Evolutionary conservation across 2,329 filamentous ascomycete genomes (phyloP).

Genomic region (Pseudophaeomoniella oleicola): DNA sequence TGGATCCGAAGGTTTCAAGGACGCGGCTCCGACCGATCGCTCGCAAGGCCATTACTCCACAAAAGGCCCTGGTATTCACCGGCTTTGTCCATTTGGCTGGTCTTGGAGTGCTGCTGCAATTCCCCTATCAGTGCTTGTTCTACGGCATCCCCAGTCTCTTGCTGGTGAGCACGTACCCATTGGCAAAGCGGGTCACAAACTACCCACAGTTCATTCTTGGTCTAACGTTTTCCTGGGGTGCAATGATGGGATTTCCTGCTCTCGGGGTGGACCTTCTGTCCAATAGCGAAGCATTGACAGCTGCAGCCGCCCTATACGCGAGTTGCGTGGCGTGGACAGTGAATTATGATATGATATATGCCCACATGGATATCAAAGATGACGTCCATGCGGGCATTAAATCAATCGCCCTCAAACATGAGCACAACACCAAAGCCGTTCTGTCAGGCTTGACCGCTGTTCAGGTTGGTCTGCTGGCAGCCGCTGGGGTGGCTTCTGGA

Average conservation of each 20-base stretch:
- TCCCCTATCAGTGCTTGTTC: slow-evolving; percentile 26
- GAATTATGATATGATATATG: slow-evolving; percentile 37
- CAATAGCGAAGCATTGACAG: slow-evolving; percentile 19
- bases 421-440: slow-evolving; percentile 30
- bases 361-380: slow-evolving; percentile 36
- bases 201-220: slow-evolving; percentile 39
- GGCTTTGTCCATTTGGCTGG: slow-evolving; percentile 26
- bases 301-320: slow-evolving; percentile 27
- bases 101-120: slow-evolving; percentile 26
- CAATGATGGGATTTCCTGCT: slow-evolving; percentile 32
- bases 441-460: slow-evolving; percentile 24
- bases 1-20: slow-evolving; percentile 37
- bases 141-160: slow-evolving; percentile 28
- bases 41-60: slow-evolving; percentile 32
- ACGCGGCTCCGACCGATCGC: slow-evolving; percentile 37
- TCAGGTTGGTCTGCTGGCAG: slow-evolving; percentile 27
- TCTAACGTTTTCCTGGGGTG: slow-evolving; percentile 35
- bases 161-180: slow-evolving; percentile 32
- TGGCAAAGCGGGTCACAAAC: slow-evolving; percentile 37
- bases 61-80: slow-evolving; percentile 29
- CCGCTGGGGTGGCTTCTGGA: slow-evolving; percentile 31
- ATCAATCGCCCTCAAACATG: slow-evolving; percentile 34
- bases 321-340: slow-evolving; percentile 34
- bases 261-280: slow-evolving; percentile 29
- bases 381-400: slow-evolving; percentile 35